Conservation (phyloP, 2,329 filamentous ascomycete species). For the Alternaria consortialis region DNA sequence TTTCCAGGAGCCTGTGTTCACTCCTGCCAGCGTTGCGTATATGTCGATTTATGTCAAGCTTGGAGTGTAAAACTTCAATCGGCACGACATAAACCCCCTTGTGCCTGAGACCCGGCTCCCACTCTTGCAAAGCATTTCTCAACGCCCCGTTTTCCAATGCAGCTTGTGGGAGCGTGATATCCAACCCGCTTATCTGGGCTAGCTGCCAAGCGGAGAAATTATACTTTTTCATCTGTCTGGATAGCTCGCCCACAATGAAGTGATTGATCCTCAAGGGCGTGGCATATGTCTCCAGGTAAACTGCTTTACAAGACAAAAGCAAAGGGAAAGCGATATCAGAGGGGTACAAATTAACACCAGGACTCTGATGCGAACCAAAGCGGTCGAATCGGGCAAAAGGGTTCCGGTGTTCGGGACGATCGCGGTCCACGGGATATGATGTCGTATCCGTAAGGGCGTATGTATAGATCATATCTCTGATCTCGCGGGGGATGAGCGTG, state of each 20-base stretch:
- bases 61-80: background rate
- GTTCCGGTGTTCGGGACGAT: background rate
- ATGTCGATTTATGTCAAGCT: background rate
- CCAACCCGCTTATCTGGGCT: slow-evolving; percentile 23
- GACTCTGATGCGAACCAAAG: background rate
- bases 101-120: slow-evolving; percentile 14
- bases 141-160: slow-evolving; percentile 17
- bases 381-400: background rate
- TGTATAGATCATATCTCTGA: slow-evolving; percentile 28
- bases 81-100: slow-evolving; percentile 22
- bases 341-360: background rate
- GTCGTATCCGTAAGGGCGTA: slow-evolving; percentile 24
- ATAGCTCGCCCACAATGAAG: background rate
- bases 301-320: slow-evolving; percentile 28
- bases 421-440: slow-evolving; percentile 9
- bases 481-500: slow-evolving; percentile 22
- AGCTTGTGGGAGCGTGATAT: slow-evolving; percentile 26
- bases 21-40: background rate
- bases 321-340: slow-evolving; percentile 22
- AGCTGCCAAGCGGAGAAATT: slow-evolving; percentile 24
- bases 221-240: background rate
- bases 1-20: background rate
- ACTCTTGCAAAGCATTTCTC: background rate
- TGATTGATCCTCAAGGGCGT: slow-evolving; percentile 26
- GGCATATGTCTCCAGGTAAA: slow-evolving; percentile 33